These are phyloP conservation scores for Calocera viscosa DNA, from an alignment of 768 basidiomycete species.

Conservation along the genomic window DNA sequence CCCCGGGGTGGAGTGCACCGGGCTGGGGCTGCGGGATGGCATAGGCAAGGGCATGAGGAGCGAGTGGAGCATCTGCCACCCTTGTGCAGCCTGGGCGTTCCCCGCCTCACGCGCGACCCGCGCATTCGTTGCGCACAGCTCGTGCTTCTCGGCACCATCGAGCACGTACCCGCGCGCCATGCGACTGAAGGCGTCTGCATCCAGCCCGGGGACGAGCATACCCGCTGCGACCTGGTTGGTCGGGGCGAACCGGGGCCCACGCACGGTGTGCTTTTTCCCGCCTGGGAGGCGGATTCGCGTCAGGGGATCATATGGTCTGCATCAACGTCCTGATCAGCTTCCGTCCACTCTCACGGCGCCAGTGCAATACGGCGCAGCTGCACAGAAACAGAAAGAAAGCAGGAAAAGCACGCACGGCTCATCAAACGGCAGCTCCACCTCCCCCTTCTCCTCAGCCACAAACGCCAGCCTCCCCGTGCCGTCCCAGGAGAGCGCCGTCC, in stretches of 20 bases:
- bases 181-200: not conserved
- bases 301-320: not conserved
- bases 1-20: not conserved
- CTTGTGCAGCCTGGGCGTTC: not conserved
- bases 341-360: no score
- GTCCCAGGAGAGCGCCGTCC: conserved; percentile 55
- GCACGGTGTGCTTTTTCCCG: not conserved
- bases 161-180: not conserved
- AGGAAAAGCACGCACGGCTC: conserved; percentile 58
- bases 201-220: not conserved
- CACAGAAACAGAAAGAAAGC: no score
- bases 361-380: no score
- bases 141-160: not conserved
- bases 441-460: conserved; percentile 40
- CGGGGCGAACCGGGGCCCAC: not conserved
- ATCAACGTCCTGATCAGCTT: not conserved
- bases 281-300: not conserved
- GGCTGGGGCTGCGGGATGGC: not conserved
- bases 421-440: conserved; percentile 66
- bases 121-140: not conserved
- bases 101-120: not conserved
- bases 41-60: not conserved
- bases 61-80: not conserved
- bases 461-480: conserved; percentile 52
- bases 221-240: not conserved